Base-by-base conservation (phyloP, 768 basidiomycete genomes). In the Psilocybe subaeruginosa region DNA sequence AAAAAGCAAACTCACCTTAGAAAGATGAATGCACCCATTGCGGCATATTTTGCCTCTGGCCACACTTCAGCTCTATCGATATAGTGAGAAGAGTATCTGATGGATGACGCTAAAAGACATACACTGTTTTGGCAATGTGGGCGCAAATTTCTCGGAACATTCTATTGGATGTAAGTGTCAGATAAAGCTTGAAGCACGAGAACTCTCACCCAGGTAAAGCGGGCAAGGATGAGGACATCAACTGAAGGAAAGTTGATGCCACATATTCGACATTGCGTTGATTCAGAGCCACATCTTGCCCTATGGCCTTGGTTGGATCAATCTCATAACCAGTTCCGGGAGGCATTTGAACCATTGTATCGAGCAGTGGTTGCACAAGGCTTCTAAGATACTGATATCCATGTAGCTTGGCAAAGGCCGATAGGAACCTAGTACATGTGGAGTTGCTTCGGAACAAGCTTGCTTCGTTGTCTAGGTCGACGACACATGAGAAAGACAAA, bases 11-110 rank as follows among this genome's bases (percentile, higher is more conserved):
- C 72, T 19, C 60, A 90, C 86, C 95, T 85, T 46, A 98, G 78
- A 70, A 98, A 97, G 61, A 98, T 89, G 78, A 97, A 95, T 9
- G 94, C 92, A 23, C 94, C 93, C 41, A 93, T 82, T 1, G 92
- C 91, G 23, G 91, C 84, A 68, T 89, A 92, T 71, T 90, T 92
- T 4, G 90, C 81, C 53, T 91, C 87, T 0, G 92, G 91, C 90
- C 90, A 93, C 11, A 87, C 79, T 59, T 84, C 81, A 55, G 82
- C 78, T 11, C 92, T 82, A 61, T 43, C 59, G 16, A 3, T 55
- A 56, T 19, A 30, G 9, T 59, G 43, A 58, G 56, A 1, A 39
- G n/a, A 27, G 4, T 33, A 3, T 29, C 33, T 33, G 8, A 19
- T 14, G 7, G 49, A 5, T 9, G 33, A 58, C 27, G 27, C 30